A percentile compares a stretch with the other conserved stretches of the same genome.
phyloP scores from a whole-genome alignment of 2,329 filamentous ascomycete species.

The Tolypocladium paradoxum region DNA sequence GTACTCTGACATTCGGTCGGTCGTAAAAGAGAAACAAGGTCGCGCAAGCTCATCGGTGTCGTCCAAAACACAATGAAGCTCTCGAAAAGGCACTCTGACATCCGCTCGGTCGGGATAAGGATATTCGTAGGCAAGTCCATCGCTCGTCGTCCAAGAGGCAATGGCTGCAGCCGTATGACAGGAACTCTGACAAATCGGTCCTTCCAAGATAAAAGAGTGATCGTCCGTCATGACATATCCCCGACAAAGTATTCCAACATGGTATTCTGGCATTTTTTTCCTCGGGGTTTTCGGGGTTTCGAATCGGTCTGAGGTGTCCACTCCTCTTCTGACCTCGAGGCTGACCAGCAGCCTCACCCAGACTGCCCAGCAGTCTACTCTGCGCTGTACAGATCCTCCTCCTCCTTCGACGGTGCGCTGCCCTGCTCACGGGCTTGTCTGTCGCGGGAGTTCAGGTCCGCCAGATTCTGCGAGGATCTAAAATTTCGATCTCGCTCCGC shows the following conservation, averaged over 20 bases:
- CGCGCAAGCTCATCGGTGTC: too few species aligned
- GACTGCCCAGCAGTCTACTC: background rate
- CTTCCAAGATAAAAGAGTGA: background rate
- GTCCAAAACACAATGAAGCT: too few species aligned
- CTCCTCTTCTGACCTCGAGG: background rate
- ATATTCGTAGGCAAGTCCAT: background rate
- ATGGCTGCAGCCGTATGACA: background rate
- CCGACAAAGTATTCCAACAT: too few species aligned
- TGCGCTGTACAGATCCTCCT: background rate
- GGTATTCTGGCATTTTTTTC: too few species aligned
- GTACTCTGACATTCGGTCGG: background rate
- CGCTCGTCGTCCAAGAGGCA: background rate
- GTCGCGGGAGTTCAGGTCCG: constrained; percentile 1
- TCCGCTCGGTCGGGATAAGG: background rate
- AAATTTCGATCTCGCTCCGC: constrained; percentile 1
- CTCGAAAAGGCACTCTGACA: too few species aligned
- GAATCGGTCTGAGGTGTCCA: background rate
- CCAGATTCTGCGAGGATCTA: constrained; percentile 2
- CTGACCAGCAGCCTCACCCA: too few species aligned
- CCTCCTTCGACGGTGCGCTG: background rate
- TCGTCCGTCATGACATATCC: too few species aligned
- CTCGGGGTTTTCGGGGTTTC: too few species aligned
- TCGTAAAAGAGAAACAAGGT: background rate
- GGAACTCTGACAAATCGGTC: background rate
- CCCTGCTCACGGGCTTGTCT: background rate